phyloP scores from a whole-genome alignment of 2,329 filamentous ascomycete genomes.

The Curvularia sp. region DNA sequence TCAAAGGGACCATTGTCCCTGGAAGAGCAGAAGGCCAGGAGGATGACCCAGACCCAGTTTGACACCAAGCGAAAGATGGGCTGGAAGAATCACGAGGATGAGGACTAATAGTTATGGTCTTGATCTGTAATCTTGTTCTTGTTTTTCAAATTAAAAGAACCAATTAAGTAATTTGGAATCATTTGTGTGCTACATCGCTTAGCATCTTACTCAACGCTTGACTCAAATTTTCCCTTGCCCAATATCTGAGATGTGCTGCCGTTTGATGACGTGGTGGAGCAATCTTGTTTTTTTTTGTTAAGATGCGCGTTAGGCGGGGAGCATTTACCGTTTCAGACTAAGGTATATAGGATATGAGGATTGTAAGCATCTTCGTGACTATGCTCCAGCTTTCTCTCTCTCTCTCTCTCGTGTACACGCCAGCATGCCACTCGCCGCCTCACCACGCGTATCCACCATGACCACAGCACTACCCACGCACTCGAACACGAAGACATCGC shows the following conservation, averaged over 20 bases:
- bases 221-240: neutral
- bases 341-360: slow-evolving; percentile 33
- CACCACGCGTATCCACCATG: too few relatives aligned
- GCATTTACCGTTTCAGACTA: too few relatives aligned
- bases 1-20: slow-evolving; percentile 11
- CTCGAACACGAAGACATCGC: too few relatives aligned
- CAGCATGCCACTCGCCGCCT: too few relatives aligned
- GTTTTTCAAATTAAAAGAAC: neutral
- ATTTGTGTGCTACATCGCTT: neutral
- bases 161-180: neutral
- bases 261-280: too few relatives aligned
- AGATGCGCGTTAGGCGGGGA: too few relatives aligned
- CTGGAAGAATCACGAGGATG: slow-evolving; percentile 20
- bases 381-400: slow-evolving; percentile 27
- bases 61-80: slow-evolving; percentile 20
- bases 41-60: slow-evolving; percentile 11
- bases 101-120: neutral
- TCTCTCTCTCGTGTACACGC: too few relatives aligned
- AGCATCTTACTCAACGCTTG: neutral
- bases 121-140: too few relatives aligned
- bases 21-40: slow-evolving; percentile 2
- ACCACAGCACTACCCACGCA: too few relatives aligned
- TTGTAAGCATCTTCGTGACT: slow-evolving; percentile 35
- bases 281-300: too few relatives aligned
- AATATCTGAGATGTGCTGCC: neutral